These are phyloP conservation scores for Globisporangium solare DNA, from an alignment of 352 stramenopile genomes.

Conservation along the genomic window DNA sequence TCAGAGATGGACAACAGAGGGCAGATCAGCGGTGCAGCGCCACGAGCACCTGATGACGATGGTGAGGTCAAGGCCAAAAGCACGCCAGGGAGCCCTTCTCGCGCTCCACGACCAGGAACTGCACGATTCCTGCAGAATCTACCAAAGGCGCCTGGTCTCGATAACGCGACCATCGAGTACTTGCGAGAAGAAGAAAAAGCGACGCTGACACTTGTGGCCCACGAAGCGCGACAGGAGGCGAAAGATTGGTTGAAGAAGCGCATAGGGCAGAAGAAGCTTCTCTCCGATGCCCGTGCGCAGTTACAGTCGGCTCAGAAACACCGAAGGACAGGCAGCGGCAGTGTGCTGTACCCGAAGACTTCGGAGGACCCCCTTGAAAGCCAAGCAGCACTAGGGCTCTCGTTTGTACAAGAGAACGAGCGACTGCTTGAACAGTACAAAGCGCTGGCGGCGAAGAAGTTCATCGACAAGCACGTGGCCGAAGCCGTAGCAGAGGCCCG, in stretches of 20 bases:
- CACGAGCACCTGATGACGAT: neutral
- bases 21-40: too few species aligned
- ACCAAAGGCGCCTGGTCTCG: slow-evolving; percentile 21
- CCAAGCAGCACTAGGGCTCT: neutral
- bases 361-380: neutral
- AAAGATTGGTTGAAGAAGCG: slow-evolving; percentile 71
- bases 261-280: slow-evolving; percentile 70
- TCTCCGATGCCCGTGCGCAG: slow-evolving; percentile 59
- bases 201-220: slow-evolving; percentile 60
- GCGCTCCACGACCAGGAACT: slow-evolving; percentile 2
- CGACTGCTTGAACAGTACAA: slow-evolving; percentile 48
- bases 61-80: neutral
- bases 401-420: slow-evolving; percentile 22
- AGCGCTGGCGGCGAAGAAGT: slow-evolving; percentile 44
- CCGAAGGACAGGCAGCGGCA: slow-evolving; percentile 39
- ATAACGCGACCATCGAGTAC: slow-evolving; percentile 29
- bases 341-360: slow-evolving; percentile 10
- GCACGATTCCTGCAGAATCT: slow-evolving; percentile 19
- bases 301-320: slow-evolving; percentile 45
- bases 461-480: slow-evolving; percentile 76
- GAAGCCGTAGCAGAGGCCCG: slow-evolving; percentile 52
- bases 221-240: slow-evolving; percentile 59
- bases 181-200: slow-evolving; percentile 54
- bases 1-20: too few species aligned
- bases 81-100: slow-evolving; percentile 6